Evolutionary conservation across 2,329 filamentous ascomycete genomes (phyloP).

Genomic region (Akanthomyces lecanii): DNA sequence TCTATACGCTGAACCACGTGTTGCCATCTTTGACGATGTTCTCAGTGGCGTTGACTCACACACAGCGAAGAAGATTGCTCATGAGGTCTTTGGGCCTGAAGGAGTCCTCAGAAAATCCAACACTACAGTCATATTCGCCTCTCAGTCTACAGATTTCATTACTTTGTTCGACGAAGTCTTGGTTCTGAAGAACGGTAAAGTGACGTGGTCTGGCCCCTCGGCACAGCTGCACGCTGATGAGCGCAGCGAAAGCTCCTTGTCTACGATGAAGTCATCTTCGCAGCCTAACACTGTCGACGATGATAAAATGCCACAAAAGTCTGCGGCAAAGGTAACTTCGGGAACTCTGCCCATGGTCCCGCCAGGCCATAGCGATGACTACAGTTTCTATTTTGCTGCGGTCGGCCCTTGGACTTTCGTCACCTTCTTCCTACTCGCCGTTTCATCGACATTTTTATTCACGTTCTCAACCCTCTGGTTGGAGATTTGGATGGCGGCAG

Average conservation of each 20-base stretch:
- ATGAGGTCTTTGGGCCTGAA: background rate
- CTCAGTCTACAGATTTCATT: background rate
- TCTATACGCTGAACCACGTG: constrained; percentile 21
- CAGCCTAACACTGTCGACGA: background rate
- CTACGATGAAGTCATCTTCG: background rate
- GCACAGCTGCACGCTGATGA: background rate
- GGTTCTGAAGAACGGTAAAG: background rate
- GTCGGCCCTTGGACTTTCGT: background rate
- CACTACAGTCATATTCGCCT: constrained; percentile 3
- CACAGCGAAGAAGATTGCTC: constrained; percentile 28
- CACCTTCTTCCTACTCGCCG: background rate
- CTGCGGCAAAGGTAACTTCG: background rate
- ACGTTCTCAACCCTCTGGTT: constrained; percentile 3
- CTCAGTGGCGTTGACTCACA: constrained; percentile 25
- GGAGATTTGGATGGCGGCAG: constrained; percentile 7
- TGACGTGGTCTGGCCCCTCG: background rate
- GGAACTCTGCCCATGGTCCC: constrained; percentile 8
- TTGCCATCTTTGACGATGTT: constrained; percentile 32
- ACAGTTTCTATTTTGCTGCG: constrained; percentile 10
- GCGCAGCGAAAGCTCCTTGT: background rate
- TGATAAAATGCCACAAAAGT: background rate
- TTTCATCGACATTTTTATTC: background rate
- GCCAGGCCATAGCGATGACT: constrained; percentile 1
- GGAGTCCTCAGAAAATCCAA: background rate
- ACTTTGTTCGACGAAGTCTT: background rate